Percentiles rank a stretch among this genome's conserved stretches.
Evolutionary conservation across 441 rosid genomes (phyloP).

Genomic region (Syzygium malaccense): DNA sequence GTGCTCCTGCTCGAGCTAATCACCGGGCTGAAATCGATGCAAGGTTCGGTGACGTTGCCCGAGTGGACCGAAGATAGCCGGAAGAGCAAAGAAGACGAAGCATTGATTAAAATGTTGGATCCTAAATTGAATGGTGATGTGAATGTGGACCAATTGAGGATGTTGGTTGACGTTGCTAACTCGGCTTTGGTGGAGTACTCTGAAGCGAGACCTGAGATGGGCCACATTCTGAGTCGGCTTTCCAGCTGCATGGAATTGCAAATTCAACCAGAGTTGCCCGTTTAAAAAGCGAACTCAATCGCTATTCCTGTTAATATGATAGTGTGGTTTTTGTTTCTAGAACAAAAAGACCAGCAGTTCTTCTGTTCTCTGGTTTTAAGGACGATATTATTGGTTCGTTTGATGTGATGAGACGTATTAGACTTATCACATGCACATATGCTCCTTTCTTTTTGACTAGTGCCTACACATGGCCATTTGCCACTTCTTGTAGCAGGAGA

Average conservation of each 20-base stretch:
- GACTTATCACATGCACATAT: not conserved
- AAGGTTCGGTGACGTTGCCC: conserved; percentile 24
- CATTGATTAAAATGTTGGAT: conserved; percentile 19
- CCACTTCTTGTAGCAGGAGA: not conserved
- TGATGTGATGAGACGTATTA: not conserved
- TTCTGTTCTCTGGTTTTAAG: not conserved
- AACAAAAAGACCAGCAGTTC: not conserved
- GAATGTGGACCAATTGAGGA: conserved; percentile 13
- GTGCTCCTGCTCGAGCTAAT: conserved; percentile 26
- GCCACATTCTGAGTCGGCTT: conserved; percentile 7
- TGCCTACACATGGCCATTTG: not conserved
- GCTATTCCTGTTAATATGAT: not conserved
- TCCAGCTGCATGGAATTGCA: conserved; percentile 7
- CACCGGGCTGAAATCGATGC: conserved; percentile 24
- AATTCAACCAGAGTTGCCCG: conserved; percentile 1
- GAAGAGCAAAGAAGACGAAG: conserved; percentile 3
- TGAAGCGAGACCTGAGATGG: conserved; percentile 28
- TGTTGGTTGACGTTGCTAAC: conserved; percentile 20
- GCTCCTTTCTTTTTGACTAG: not conserved
- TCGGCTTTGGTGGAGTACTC: conserved; percentile 16
- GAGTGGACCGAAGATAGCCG: conserved; percentile 27
- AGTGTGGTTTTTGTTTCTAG: conserved; percentile 4
- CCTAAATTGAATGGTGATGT: conserved; percentile 25
- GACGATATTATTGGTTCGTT: not conserved
- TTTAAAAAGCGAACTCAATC: not conserved